Evolutionary conservation across 192 early-diverging fungal genomes (phyloP), one percentile per base, ranked within the genome.

Genomic region (Rhizophagus clarus): DNA sequence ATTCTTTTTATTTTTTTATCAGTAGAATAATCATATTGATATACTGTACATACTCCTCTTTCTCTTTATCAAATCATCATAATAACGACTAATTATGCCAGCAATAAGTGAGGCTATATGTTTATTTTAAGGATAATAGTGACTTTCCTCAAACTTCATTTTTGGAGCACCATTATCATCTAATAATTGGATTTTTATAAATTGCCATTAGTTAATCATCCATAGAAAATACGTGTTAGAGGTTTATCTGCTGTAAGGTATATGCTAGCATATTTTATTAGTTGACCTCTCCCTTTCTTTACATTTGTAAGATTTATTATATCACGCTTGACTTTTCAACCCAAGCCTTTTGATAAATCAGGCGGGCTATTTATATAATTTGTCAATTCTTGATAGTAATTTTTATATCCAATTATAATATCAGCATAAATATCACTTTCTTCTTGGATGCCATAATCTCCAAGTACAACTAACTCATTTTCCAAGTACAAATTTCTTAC

Each of bases 91-190:
- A 73, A 73, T 49, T 73, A 73, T 0, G 42, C 47, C 24, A 0
- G 31, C 11, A 10, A 76, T 62, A 76, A 76, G 0, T 74, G 74
- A 34, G 6, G 74, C 74, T 0, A 60, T 76, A 2, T 37, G 15
- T 61, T 15, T 9, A 61, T 17, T 76, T 60, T 60, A 76, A 40
- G n/a, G 1, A 76, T 76, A 76, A 22, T 8, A 0, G 2, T 0
- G 29, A 62, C 74, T 76, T 61, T 76, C 60, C 40, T 73, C 72
- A 73, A 73, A 73, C 42, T 56, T 73, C 42, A 73, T 9, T 73
- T 73, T 73, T 73, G 42, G 42, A 0, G 2, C 4, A 49, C 20
- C 20, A 73, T 10, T 4, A 49, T 73, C 17, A 49, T 73, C 26
- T 73, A 56, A 2, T 20, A 73, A 15, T 73, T 73, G 72, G 42